phyloP scores from a whole-genome alignment of 768 basidiomycete species.

The Phlebiopsis gigantea region DNA sequence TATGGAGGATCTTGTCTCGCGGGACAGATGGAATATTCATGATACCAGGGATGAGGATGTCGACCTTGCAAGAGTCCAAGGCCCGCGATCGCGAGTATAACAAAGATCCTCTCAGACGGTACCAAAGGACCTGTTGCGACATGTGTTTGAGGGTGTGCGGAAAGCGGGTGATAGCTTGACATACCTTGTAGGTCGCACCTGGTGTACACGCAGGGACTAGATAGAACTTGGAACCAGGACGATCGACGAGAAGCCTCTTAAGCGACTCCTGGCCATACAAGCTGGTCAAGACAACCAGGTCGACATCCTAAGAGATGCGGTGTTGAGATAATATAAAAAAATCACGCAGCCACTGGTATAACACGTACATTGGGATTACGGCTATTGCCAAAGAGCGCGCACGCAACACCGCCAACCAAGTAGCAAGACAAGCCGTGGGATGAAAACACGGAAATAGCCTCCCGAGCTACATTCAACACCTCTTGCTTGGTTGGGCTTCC shows the following conservation, averaged over 20 bases:
- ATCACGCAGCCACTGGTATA: too few species aligned
- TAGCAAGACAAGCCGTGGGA: constrained; percentile 26
- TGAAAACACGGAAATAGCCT: constrained; percentile 12
- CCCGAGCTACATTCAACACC: constrained; percentile 3
- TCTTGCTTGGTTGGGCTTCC: not conserved
- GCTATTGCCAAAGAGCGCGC: constrained; percentile 32
- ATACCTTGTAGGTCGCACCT: constrained; percentile 15
- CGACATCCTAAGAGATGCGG: constrained; percentile 6
- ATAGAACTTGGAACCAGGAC: constrained; percentile 13
- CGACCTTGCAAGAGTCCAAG: constrained; percentile 12
- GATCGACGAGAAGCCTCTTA: constrained; percentile 12
- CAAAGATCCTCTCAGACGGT: not conserved
- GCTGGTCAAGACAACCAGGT: constrained; percentile 10
- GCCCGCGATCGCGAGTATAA: too few species aligned
- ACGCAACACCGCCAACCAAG: constrained; percentile 37
- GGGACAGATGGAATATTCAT: constrained; percentile 23
- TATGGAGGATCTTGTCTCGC: not conserved
- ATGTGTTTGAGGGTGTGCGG: not conserved
- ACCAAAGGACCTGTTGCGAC: constrained; percentile 8
- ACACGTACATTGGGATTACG: constrained; percentile 33
- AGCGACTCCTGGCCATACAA: constrained; percentile 14
- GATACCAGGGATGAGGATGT: constrained; percentile 24
- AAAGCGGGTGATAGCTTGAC: not conserved
- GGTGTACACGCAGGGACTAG: constrained; percentile 8
- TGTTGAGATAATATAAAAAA: not conserved